phyloP scores from a whole-genome alignment of 106 monocot genomes.

The Dactylorhiza incarnata region DNA sequence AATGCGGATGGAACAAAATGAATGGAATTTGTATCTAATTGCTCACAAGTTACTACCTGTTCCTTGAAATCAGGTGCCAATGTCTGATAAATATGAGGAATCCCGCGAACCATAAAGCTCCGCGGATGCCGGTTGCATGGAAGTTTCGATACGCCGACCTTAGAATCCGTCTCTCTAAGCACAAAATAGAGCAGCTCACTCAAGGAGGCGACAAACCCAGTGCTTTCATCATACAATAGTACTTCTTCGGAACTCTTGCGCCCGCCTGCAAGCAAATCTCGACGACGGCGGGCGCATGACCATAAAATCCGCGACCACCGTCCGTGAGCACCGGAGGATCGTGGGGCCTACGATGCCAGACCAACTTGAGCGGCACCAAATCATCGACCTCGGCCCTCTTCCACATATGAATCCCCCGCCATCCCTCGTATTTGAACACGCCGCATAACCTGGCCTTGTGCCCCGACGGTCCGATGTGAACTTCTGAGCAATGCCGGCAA shows the following conservation, averaged over 20 bases:
- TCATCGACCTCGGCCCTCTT: conserved; percentile 74
- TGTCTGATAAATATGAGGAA: no score
- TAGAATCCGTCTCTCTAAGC: no score
- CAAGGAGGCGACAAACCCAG: conserved; percentile 34
- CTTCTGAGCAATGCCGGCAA: conserved; percentile 68
- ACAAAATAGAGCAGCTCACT: not conserved
- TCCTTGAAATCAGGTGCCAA: no score
- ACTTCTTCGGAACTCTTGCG: conserved; percentile 59
- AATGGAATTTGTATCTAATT: no score
- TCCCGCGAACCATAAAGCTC: no score
- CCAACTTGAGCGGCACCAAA: conserved; percentile 53
- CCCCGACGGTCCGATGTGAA: conserved; percentile 81
- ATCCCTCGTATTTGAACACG: conserved; percentile 61
- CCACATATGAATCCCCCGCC: conserved; percentile 71
- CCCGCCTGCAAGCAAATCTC: conserved; percentile 80
- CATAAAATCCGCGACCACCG: conserved; percentile 63
- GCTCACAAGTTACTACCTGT: no score
- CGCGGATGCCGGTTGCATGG: no score
- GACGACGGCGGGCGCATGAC: conserved; percentile 87
- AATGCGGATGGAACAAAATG: no score
- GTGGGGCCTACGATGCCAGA: conserved; percentile 74
- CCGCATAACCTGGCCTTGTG: conserved; percentile 82
- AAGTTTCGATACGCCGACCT: not conserved
- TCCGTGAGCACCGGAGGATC: conserved; percentile 68
- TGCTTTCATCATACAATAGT: conserved; percentile 67